phyloP scores from a whole-genome alignment of 352 stramenopile genomes.

The Globisporangium alternatum region DNA sequence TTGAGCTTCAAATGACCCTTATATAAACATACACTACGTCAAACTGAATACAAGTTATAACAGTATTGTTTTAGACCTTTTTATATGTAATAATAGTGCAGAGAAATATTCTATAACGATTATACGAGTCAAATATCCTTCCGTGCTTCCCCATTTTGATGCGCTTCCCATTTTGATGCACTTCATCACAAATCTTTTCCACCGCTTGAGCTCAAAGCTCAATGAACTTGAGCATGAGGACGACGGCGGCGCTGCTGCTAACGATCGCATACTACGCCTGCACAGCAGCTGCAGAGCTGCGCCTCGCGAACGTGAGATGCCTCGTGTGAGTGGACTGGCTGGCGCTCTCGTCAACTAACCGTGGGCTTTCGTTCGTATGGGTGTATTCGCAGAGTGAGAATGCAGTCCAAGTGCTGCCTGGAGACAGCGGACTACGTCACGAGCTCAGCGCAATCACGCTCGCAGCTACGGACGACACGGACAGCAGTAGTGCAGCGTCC shows the following conservation, averaged over 20 bases:
- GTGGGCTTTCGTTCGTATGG: background rate
- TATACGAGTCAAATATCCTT: background rate
- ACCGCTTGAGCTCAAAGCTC: background rate
- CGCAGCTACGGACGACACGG: background rate
- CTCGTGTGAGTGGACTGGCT: background rate
- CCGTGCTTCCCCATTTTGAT: background rate
- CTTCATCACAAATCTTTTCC: background rate
- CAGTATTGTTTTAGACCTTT: background rate
- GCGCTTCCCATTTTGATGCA: background rate
- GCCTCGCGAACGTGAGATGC: constrained; percentile 19
- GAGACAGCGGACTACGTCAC: background rate
- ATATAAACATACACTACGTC: background rate
- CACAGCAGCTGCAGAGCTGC: constrained; percentile 11
- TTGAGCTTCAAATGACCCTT: background rate
- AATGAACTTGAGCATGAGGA: background rate
- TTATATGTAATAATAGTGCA: background rate
- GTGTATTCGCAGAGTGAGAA: background rate
- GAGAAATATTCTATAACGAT: background rate
- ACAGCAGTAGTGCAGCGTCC: background rate
- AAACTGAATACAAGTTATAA: too few species aligned
- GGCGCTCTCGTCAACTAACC: background rate
- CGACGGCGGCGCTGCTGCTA: constrained; percentile 5
- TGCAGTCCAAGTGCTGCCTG: background rate
- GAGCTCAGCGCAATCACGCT: background rate
- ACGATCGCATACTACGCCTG: constrained; percentile 6